Percentiles rank a stretch among this genome's conserved stretches.
Evolutionary conservation across 805 yeast species (phyloP).

Genomic region (Ogataea nakhonphanomensis): DNA sequence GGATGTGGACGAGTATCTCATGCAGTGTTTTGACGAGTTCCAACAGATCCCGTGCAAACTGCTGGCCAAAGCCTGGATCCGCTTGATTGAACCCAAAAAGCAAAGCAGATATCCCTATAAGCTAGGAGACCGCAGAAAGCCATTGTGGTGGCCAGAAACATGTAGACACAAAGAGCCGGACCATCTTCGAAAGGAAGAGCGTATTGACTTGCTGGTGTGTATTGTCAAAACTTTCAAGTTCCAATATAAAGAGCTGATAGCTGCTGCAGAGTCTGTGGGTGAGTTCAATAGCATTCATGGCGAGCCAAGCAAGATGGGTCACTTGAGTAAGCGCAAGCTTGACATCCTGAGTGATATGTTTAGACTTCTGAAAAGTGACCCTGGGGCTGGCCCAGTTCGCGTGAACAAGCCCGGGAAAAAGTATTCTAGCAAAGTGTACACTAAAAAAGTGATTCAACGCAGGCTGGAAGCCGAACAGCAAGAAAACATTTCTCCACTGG

Average conservation of each 20-base stretch:
- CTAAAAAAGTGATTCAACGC: slow-evolving; percentile 14
- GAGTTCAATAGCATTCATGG: slow-evolving; percentile 20
- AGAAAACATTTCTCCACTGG: background rate
- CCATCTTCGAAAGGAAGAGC: slow-evolving; percentile 57
- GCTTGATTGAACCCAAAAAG: slow-evolving; percentile 60
- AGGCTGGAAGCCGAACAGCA: slow-evolving; percentile 7
- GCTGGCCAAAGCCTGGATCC: slow-evolving; percentile 67
- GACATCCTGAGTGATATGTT: slow-evolving; percentile 27
- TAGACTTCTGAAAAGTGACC: slow-evolving; percentile 14
- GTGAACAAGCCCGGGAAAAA: slow-evolving; percentile 33
- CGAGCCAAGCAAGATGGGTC: slow-evolving; percentile 16
- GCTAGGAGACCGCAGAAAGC: slow-evolving; percentile 44
- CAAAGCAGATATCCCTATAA: slow-evolving; percentile 64
- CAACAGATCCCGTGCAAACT: slow-evolving; percentile 57
- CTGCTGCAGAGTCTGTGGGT: slow-evolving; percentile 23
- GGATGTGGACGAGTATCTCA: slow-evolving; percentile 24
- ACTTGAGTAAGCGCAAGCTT: slow-evolving; percentile 22
- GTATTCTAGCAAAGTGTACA: slow-evolving; percentile 27
- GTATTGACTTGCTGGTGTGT: slow-evolving; percentile 47
- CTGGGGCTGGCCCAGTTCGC: slow-evolving; percentile 11
- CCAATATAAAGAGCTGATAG: slow-evolving; percentile 19
- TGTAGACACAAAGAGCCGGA: slow-evolving; percentile 71
- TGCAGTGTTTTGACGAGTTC: slow-evolving; percentile 35
- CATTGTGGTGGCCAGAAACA: slow-evolving; percentile 67
- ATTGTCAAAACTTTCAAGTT: slow-evolving; percentile 32